A percentile compares a stretch with the other conserved stretches of the same genome.
phyloP scores from a whole-genome alignment of 2,329 filamentous ascomycete genomes.

The Aspergillus alliaceus region DNA sequence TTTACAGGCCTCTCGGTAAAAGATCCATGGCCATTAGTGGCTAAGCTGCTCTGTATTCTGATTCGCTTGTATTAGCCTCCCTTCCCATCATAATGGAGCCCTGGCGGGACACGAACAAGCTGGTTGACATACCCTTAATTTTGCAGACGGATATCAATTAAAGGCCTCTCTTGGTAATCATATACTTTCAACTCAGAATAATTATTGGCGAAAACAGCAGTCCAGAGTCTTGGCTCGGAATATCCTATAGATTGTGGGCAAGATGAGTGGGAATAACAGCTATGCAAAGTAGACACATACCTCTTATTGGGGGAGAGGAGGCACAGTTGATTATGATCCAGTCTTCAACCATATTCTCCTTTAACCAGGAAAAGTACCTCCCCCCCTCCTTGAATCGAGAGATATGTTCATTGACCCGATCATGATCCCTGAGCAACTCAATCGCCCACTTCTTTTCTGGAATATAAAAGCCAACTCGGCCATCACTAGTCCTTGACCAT shows the following conservation, averaged over 20 bases:
- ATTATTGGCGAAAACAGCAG: slow-evolving; percentile 7
- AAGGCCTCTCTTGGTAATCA: slow-evolving; percentile 6
- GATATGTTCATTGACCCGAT: slow-evolving; percentile 1
- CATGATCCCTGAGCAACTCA: slow-evolving; percentile 5
- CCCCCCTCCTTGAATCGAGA: slow-evolving; percentile 4
- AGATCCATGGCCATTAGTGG: not conserved
- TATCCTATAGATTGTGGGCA: slow-evolving; percentile 5
- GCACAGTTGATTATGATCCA: not conserved
- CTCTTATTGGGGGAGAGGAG: not conserved
- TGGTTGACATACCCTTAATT: slow-evolving; percentile 1
- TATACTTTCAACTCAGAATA: slow-evolving; percentile 9
- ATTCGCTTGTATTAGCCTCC: not conserved
- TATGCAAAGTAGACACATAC: slow-evolving; percentile 1
- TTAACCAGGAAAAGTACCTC: slow-evolving; percentile 1
- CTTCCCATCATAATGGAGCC: not conserved
- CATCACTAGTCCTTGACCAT: slow-evolving; percentile 12
- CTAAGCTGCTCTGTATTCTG: not conserved
- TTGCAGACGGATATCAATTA: slow-evolving; percentile 2
- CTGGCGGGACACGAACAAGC: not conserved
- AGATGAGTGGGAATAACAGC: slow-evolving; percentile 8
- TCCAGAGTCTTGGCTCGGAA: slow-evolving; percentile 8
- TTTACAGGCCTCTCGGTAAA: not conserved
- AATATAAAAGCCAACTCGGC: slow-evolving; percentile 17
- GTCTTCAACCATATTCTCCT: not conserved
- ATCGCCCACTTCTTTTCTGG: slow-evolving; percentile 11